Percentiles rank a stretch among this genome's conserved stretches.
phyloP scores from a whole-genome alignment of 352 stramenopile species.

The Phytopythium vexans region DNA sequence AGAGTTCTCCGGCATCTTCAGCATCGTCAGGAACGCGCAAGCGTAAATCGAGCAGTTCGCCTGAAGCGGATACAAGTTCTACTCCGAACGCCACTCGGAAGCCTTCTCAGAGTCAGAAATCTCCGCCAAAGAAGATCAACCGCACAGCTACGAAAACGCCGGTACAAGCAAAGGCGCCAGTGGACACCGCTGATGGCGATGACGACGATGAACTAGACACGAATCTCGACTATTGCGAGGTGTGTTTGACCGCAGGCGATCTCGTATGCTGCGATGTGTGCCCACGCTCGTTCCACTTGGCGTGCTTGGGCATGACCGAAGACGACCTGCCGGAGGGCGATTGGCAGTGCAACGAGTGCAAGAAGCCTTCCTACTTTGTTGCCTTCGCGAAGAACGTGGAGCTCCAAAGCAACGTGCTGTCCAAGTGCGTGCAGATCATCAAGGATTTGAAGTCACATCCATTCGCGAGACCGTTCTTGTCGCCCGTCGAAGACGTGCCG shows the following conservation, averaged over 20 bases:
- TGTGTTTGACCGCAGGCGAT: conserved; percentile 82
- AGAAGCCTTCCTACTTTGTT: conserved; percentile 67
- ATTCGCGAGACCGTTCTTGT: conserved; percentile 79
- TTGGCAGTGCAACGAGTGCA: conserved; percentile 79
- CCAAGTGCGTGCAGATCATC: conserved; percentile 72
- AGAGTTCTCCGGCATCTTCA: not conserved
- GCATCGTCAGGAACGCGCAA: conserved; percentile 2
- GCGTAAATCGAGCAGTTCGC: not conserved
- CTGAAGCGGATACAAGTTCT: not conserved
- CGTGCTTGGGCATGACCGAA: conserved; percentile 75
- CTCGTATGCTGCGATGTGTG: conserved; percentile 91
- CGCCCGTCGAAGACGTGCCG: conserved; percentile 68
- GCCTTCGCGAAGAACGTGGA: conserved; percentile 42
- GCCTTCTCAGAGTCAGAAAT: not conserved
- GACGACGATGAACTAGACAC: conserved; percentile 67
- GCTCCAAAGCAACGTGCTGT: conserved; percentile 42
- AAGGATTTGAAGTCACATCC: conserved; percentile 66
- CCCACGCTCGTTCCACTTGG: conserved; percentile 89
- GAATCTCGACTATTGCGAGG: conserved; percentile 82
- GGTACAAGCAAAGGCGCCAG: not conserved
- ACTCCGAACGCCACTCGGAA: not conserved
- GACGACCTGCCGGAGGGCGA: conserved; percentile 74
- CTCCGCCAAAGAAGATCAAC: not conserved
- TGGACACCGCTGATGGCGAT: conserved; percentile 18
- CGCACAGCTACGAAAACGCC: not conserved